A percentile compares a stretch with the other conserved stretches of the same genome.
Conservation (phyloP, 768 basidiomycete genomes). For the Psilocybe tampanensis region DNA sequence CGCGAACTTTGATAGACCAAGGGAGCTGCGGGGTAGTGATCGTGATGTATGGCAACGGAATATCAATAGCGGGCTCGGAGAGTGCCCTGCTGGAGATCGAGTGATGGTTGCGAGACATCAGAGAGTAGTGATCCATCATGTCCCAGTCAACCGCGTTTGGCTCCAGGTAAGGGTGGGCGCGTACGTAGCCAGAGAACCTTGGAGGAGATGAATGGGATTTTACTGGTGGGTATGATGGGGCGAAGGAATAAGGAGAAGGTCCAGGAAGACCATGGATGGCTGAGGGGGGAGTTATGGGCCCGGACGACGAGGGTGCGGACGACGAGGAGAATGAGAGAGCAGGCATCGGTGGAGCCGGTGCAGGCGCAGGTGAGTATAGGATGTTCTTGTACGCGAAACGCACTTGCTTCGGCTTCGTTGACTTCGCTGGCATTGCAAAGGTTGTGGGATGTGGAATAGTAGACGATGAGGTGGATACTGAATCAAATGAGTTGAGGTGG, state of each 20-base stretch:
- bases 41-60: slow-evolving; percentile 29
- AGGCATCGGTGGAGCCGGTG: not conserved
- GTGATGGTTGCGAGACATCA: slow-evolving; percentile 23
- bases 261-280: not conserved
- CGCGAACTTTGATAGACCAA: slow-evolving; percentile 37
- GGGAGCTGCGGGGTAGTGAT: slow-evolving; percentile 33
- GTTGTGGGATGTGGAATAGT: not conserved
- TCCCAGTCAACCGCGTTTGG: slow-evolving; percentile 29
- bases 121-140: slow-evolving; percentile 30
- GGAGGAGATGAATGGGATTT: slow-evolving; percentile 5
- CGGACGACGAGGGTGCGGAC: not conserved
- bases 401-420: slow-evolving; percentile 8
- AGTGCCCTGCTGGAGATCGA: slow-evolving; percentile 26
- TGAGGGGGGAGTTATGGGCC: slow-evolving; percentile 2
- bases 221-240: not conserved
- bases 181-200: slow-evolving; percentile 9
- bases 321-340: slow-evolving; percentile 2
- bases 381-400: slow-evolving; percentile 23
- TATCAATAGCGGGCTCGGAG: slow-evolving; percentile 35
- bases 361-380: slow-evolving; percentile 8
- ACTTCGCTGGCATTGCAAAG: not conserved
- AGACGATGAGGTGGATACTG: not conserved
- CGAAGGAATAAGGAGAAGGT: not conserved
- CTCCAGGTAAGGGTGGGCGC: slow-evolving; percentile 30
- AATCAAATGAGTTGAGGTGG: not conserved